Conservation (phyloP, 2,329 filamentous ascomycete genomes). For the Monilinia vaccinii-corymbosi region DNA sequence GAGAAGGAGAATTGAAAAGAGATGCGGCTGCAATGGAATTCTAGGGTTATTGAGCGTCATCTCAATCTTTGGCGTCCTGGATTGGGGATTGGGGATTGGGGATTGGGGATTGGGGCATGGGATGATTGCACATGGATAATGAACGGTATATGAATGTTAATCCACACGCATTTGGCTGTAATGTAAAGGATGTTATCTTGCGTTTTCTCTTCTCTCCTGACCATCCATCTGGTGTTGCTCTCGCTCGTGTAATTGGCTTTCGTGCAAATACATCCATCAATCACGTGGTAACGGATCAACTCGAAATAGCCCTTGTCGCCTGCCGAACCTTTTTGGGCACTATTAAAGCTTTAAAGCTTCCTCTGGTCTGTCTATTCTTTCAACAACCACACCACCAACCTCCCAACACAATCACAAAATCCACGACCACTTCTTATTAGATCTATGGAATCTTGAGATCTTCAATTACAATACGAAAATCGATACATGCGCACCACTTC, state of each 20-base stretch:
- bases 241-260: no score
- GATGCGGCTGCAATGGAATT: conserved; percentile 54
- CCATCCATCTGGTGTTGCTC: neutral
- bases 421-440: neutral
- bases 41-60: conserved; percentile 28
- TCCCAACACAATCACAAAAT: neutral
- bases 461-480: conserved; percentile 12
- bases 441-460: conserved; percentile 1
- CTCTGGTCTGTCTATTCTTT: conserved; percentile 5
- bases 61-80: neutral
- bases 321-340: conserved; percentile 6
- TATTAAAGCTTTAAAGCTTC: conserved; percentile 6
- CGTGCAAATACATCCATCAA: neutral
- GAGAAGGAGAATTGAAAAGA: conserved; percentile 44
- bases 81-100: no score
- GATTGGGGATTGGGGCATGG: no score
- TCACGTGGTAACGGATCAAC: neutral
- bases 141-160: neutral
- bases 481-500: conserved; percentile 13
- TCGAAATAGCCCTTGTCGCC: neutral
- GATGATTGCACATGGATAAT: neutral
- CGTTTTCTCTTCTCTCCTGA: no score
- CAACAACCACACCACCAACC: neutral
- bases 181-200: neutral
- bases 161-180: neutral